Evolutionary conservation across 768 basidiomycete genomes (phyloP).

Genomic region (Saitozyma sp.): DNA sequence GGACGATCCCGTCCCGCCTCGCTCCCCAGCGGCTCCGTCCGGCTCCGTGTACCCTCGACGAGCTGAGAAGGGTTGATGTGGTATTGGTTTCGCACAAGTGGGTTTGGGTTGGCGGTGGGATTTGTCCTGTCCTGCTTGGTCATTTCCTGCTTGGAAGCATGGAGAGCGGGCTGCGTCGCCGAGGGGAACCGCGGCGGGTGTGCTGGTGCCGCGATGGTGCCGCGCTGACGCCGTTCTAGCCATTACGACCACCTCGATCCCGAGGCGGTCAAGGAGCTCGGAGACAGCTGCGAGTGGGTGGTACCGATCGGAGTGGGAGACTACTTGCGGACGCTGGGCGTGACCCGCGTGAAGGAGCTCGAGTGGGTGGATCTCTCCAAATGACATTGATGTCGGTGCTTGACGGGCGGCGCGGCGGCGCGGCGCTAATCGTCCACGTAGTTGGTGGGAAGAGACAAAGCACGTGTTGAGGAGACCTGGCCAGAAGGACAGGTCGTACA

Average conservation of each 20-base stretch:
- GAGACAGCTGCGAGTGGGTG: slow-evolving; percentile 49
- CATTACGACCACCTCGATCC: slow-evolving; percentile 53
- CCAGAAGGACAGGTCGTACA: slow-evolving; percentile 29
- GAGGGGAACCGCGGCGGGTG: too few relatives aligned
- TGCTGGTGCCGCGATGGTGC: too few relatives aligned
- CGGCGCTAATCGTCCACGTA: slow-evolving; percentile 3
- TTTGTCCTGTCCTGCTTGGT: too few relatives aligned
- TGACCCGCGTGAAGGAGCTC: slow-evolving; percentile 41
- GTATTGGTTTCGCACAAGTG: slow-evolving; percentile 52
- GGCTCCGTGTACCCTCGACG: slow-evolving; percentile 41
- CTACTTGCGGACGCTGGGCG: slow-evolving; percentile 43
- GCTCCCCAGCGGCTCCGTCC: slow-evolving; percentile 49
- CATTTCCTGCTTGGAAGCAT: too few relatives aligned
- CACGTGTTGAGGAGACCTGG: slow-evolving; percentile 22
- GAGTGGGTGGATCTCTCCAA: slow-evolving; percentile 32
- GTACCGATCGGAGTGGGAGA: slow-evolving; percentile 48
- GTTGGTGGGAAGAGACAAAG: slow-evolving; percentile 51
- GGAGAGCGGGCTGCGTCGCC: too few relatives aligned
- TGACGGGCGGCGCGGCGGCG: too few relatives aligned
- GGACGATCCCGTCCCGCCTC: slow-evolving; percentile 37
- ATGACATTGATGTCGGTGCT: not conserved
- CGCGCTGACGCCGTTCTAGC: slow-evolving; percentile 15
- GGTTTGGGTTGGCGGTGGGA: slow-evolving; percentile 6
- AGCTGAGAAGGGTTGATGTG: slow-evolving; percentile 46
- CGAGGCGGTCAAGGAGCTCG: slow-evolving; percentile 41